Evolutionary conservation across 2,329 filamentous ascomycete genomes (phyloP).

Genomic region (Pseudogymnoascus sp.): DNA sequence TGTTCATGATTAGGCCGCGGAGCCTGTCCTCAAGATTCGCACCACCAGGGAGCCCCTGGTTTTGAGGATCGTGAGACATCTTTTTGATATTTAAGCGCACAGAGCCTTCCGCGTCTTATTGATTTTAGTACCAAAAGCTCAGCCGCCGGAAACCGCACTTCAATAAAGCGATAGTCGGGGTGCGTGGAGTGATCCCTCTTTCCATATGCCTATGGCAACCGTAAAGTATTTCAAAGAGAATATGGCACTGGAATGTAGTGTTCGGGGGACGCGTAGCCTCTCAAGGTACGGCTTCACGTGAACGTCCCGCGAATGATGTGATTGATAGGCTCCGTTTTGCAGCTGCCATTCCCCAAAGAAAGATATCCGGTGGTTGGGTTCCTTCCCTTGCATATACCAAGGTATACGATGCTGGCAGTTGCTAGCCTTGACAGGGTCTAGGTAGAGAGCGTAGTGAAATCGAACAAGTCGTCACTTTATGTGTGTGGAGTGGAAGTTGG

Average conservation of each 20-base stretch:
- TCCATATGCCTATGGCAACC: neutral
- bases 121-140: neutral
- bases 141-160: neutral
- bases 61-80: neutral
- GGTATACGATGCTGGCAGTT: neutral
- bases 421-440: slow-evolving; percentile 3
- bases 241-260: neutral
- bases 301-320: neutral
- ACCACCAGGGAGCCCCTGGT: slow-evolving; percentile 14
- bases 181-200: neutral
- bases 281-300: slow-evolving; percentile 5
- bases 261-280: neutral
- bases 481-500: neutral
- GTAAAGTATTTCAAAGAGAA: neutral
- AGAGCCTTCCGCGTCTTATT: neutral
- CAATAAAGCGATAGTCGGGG: neutral
- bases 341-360: slow-evolving; percentile 2
- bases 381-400: neutral
- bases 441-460: neutral
- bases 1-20: slow-evolving; percentile 50
- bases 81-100: neutral
- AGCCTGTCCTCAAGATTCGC: slow-evolving; percentile 45
- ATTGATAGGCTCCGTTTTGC: neutral
- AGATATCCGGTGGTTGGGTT: neutral
- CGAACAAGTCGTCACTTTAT: neutral